Conservation (phyloP, 73 alveolate species). For the Symbiodinium natans region DNA sequence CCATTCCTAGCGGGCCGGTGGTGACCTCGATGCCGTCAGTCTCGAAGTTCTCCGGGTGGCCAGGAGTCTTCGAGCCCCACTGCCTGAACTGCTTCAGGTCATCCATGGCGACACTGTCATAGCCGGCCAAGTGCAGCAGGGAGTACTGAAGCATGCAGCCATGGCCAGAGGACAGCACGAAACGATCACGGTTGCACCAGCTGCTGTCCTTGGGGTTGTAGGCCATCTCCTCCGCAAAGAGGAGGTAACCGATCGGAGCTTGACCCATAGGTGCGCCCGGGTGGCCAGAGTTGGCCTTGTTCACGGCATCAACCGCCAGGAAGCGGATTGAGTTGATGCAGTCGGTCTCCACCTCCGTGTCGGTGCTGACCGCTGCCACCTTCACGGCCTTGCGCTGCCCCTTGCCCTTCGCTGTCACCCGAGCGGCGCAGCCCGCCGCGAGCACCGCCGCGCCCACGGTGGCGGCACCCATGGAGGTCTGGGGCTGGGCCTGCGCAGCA, state of each 20-base stretch:
- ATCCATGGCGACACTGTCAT: conserved; percentile 34
- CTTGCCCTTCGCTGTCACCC: neutral
- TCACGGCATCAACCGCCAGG: conserved; percentile 39
- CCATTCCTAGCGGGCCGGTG: conserved; percentile 46
- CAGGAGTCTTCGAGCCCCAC: conserved; percentile 56
- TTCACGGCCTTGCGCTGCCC: conserved; percentile 4
- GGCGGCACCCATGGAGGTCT: neutral
- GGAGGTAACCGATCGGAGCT: conserved; percentile 27
- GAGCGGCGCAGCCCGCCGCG: neutral
- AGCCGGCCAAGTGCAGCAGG: conserved; percentile 48
- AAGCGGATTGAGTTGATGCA: conserved; percentile 49
- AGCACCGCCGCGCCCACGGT: neutral
- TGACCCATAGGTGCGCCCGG: conserved; percentile 59
- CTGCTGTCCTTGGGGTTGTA: conserved; percentile 14
- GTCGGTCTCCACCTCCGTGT: neutral
- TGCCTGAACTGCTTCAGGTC: conserved; percentile 54
- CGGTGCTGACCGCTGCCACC: neutral
- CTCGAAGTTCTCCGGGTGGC: conserved; percentile 44
- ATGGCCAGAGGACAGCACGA: conserved; percentile 63
- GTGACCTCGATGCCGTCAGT: conserved; percentile 50
- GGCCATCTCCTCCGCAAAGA: conserved; percentile 25
- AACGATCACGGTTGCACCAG: conserved; percentile 22
- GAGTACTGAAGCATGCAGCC: conserved; percentile 59
- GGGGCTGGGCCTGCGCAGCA: neutral
- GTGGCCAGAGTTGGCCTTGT: conserved; percentile 48